These are phyloP conservation scores for Phytophthora sojae DNA, from an alignment of 352 stramenopile species.

Conservation along the genomic window DNA sequence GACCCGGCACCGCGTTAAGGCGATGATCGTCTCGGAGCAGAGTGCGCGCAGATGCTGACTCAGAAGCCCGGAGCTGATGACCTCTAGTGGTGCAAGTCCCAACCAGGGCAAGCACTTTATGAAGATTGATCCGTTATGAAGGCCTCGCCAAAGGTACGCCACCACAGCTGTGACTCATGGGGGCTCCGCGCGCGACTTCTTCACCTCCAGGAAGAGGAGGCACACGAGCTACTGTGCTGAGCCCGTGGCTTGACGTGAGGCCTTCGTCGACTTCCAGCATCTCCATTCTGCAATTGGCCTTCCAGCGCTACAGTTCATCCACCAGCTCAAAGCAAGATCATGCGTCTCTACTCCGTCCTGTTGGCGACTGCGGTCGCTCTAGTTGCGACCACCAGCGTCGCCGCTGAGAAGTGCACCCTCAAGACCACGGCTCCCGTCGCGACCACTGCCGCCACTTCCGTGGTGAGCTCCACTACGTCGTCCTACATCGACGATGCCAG, in stretches of 20 bases:
- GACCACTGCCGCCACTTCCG: not conserved
- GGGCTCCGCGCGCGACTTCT: conserved; percentile 23
- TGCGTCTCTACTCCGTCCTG: conserved; percentile 11
- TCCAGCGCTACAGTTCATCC: not conserved
- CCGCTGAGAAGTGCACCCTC: conserved; percentile 7
- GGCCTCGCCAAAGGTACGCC: conserved; percentile 16
- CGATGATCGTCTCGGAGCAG: conserved; percentile 17
- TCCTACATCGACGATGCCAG: conserved; percentile 14
- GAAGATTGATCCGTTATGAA: conserved; percentile 31
- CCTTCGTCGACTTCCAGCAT: not conserved
- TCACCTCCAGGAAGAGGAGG: conserved; percentile 5
- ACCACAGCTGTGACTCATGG: conserved; percentile 25
- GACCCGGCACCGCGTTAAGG: not conserved
- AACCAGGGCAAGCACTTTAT: conserved; percentile 1
- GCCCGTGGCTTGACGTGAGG: conserved; percentile 1
- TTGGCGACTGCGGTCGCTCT: conserved; percentile 4
- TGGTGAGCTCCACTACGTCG: conserved; percentile 13
- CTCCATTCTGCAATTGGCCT: conserved; percentile 6
- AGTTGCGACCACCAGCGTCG: not conserved
- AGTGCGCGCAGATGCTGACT: conserved; percentile 20
- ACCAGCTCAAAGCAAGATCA: conserved; percentile 5
- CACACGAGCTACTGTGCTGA: not conserved
- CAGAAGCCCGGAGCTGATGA: conserved; percentile 15
- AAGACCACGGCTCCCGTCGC: conserved; percentile 1
- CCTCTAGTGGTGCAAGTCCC: conserved; percentile 7